Evolutionary conservation across 2,329 filamentous ascomycete species (phyloP).

Genomic region (Fusarium fracticaudum): DNA sequence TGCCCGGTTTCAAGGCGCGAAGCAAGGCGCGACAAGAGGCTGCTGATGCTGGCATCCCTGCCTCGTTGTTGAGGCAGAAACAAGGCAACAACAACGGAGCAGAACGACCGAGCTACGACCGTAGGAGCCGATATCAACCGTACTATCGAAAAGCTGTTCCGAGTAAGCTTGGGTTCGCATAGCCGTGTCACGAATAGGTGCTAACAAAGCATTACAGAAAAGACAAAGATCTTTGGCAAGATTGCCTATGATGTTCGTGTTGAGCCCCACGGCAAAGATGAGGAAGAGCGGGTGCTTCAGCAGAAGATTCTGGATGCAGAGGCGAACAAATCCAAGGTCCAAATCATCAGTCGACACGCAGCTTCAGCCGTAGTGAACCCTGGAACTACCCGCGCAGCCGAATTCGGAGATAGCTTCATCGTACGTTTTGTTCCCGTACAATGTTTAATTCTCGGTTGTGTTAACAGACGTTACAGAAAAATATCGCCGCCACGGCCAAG

Average conservation of each 20-base stretch:
- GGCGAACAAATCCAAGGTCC: slow-evolving; percentile 59
- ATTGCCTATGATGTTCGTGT: slow-evolving; percentile 81
- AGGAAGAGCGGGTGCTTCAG: slow-evolving; percentile 72
- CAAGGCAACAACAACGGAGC: slow-evolving; percentile 38
- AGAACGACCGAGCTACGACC: slow-evolving; percentile 59
- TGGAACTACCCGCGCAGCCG: slow-evolving; percentile 52
- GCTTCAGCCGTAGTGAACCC: slow-evolving; percentile 67
- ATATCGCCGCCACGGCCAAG: slow-evolving; percentile 58
- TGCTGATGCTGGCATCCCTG: slow-evolving; percentile 67
- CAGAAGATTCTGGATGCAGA: slow-evolving; percentile 63
- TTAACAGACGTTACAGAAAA: slow-evolving; percentile 58
- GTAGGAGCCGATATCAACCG: slow-evolving; percentile 60
- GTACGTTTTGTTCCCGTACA: slow-evolving; percentile 57
- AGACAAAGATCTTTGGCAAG: slow-evolving; percentile 78
- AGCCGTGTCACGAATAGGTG: not conserved
- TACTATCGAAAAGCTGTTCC: slow-evolving; percentile 79
- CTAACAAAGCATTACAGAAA: slow-evolving; percentile 65
- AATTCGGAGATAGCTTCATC: slow-evolving; percentile 61
- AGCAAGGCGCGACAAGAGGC: slow-evolving; percentile 66
- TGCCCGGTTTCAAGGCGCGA: slow-evolving; percentile 64
- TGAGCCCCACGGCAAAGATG: slow-evolving; percentile 75
- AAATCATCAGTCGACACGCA: slow-evolving; percentile 60
- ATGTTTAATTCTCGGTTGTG: not conserved
- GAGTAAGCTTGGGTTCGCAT: slow-evolving; percentile 60
- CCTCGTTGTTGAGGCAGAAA: slow-evolving; percentile 61